Evolutionary conservation across 75 land plant species (phyloP).

Genomic region (Pinus tabuliformis): DNA sequence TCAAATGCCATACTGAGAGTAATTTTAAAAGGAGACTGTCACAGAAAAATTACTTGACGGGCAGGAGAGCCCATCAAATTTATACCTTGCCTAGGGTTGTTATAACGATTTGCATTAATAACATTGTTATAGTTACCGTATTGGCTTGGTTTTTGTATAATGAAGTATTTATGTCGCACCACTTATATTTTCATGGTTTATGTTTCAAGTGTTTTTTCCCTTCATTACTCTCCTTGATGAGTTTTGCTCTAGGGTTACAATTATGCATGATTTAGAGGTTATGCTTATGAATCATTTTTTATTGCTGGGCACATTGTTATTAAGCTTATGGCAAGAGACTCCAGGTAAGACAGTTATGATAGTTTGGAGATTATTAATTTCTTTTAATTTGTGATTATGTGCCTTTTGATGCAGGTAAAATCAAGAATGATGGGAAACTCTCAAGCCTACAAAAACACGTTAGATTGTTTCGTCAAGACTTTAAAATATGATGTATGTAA

Average conservation of each 20-base stretch:
- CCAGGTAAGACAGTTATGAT: not conserved
- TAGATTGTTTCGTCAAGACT: conserved; percentile 96
- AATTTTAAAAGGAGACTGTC: too few species aligned
- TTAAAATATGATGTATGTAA: conserved; percentile 81
- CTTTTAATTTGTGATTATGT: not conserved
- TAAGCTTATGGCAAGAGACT: not conserved
- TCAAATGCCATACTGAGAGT: too few species aligned
- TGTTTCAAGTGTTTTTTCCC: not conserved
- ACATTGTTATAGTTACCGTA: not conserved
- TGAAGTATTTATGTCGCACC: not conserved
- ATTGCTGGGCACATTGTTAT: not conserved
- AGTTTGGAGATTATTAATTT: not conserved
- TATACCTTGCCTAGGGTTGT: too few species aligned
- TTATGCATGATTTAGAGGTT: not conserved
- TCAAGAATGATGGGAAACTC: conserved; percentile 99
- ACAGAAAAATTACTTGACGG: too few species aligned
- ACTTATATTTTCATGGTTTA: not conserved
- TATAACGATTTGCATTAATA: not conserved
- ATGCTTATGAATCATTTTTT: not conserved
- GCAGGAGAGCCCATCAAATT: too few species aligned
- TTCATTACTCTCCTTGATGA: not conserved
- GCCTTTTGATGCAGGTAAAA: conserved; percentile 67
- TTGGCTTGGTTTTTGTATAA: not conserved
- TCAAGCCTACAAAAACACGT: conserved; percentile 72
- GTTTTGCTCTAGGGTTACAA: not conserved